These are phyloP conservation scores for Penicillium paradoxum DNA, from an alignment of 495 filamentous ascomycete species.

Conservation along the genomic window DNA sequence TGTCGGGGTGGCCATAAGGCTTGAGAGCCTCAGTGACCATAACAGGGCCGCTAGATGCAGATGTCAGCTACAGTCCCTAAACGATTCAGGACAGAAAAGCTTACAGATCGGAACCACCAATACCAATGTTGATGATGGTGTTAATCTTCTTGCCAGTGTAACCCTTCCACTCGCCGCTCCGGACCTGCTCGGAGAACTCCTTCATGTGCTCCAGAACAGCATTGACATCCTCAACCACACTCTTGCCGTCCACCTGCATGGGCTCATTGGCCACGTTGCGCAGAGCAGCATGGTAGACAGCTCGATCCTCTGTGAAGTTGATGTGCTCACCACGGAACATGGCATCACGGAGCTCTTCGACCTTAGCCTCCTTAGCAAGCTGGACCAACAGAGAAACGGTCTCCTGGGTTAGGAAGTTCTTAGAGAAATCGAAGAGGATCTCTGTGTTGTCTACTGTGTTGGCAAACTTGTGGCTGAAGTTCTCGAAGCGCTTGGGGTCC, in stretches of 20 bases:
- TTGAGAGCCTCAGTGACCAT: conserved; percentile 98
- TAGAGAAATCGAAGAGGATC: conserved; percentile 96
- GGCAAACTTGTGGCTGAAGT: conserved; percentile 78
- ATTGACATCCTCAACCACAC: conserved; percentile 93
- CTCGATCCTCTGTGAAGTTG: conserved; percentile 96
- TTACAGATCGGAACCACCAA: conserved; percentile 96
- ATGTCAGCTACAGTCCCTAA: conserved; percentile 27
- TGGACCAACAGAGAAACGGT: conserved; percentile 80
- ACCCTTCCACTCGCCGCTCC: conserved; percentile 96
- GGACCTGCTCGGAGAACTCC: conserved; percentile 89
- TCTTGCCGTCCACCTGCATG: conserved; percentile 91
- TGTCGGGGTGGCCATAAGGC: conserved; percentile 76
- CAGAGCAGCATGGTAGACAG: conserved; percentile 91
- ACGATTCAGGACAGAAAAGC: conserved; percentile 24
- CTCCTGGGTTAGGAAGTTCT: conserved; percentile 95
- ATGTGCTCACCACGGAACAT: conserved; percentile 98
- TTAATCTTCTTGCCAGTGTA: conserved; percentile 97
- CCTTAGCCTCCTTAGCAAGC: conserved; percentile 81
- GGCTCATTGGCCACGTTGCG: conserved; percentile 79
- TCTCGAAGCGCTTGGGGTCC: conserved; percentile 84
- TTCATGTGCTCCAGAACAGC: conserved; percentile 93
- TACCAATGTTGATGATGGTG: conserved; percentile 95
- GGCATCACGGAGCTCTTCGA: conserved; percentile 90
- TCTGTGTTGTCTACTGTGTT: conserved; percentile 74
- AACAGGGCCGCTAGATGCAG: conserved; percentile 72